phyloP scores from a whole-genome alignment of 495 filamentous ascomycete species.

The Chaetomium cochliodes region DNA sequence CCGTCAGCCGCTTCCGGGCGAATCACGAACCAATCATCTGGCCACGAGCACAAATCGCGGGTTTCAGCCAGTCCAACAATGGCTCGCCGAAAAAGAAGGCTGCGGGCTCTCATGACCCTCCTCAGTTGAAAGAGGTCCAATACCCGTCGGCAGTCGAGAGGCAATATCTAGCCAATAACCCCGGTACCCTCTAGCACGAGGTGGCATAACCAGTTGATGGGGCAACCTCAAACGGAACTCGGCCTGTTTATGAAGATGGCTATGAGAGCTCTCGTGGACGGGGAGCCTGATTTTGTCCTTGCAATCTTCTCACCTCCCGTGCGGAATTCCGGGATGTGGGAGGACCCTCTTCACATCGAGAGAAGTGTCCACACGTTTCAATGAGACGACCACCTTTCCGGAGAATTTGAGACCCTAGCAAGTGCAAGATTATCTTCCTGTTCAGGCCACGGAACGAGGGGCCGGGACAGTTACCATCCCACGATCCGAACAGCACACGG shows the following conservation, averaged over 20 bases:
- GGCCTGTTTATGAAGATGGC: background rate
- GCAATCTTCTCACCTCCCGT: no score
- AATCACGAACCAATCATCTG: conserved; percentile 33
- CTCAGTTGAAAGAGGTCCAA: background rate
- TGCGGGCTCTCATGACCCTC: background rate
- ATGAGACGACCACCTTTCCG: no score
- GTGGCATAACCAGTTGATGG: background rate
- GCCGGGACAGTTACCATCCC: no score
- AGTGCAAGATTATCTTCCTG: no score
- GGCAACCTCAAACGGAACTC: background rate
- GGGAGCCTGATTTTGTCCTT: background rate
- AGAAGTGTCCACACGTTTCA: no score
- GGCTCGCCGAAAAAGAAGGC: conserved; percentile 1
- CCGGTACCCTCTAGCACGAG: background rate
- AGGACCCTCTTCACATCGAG: no score
- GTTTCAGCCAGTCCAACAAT: conserved; percentile 19
- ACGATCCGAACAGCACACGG: no score
- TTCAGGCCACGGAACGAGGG: no score
- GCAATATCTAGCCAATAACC: no score
- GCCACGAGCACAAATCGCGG: conserved; percentile 27
- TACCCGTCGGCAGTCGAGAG: no score
- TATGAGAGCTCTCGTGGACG: background rate
- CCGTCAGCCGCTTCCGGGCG: conserved; percentile 4
- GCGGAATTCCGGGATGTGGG: no score
- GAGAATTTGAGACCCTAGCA: no score